These are phyloP conservation scores for Cryptosporidium baileyi DNA, from an alignment of 169 alveolate species.

Conservation along the genomic window DNA sequence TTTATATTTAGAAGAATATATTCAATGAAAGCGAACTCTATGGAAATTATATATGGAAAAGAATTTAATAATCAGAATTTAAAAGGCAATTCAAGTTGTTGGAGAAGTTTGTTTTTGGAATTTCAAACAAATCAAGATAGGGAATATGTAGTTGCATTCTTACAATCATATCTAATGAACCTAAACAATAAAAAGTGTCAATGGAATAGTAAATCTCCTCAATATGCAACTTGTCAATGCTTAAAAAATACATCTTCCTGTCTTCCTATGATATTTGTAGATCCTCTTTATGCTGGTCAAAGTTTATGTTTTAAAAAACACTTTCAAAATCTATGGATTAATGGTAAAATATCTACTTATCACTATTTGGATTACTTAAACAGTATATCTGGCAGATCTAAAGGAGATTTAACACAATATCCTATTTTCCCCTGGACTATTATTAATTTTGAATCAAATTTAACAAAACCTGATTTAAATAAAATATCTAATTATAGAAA, in stretches of 20 bases:
- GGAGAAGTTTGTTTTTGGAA: constrained; percentile 80
- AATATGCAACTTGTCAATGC: constrained; percentile 46
- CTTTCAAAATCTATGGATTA: constrained; percentile 85
- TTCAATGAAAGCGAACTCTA: constrained; percentile 80
- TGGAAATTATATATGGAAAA: constrained; percentile 83
- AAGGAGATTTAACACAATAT: constrained; percentile 93
- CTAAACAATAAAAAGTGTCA: constrained; percentile 4
- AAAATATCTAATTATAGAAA: constrained; percentile 81
- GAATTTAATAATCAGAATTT: constrained; percentile 26
- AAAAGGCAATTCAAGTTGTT: constrained; percentile 38
- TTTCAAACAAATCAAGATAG: constrained; percentile 77
- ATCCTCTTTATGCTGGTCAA: constrained; percentile 60
- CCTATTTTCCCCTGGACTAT: constrained; percentile 98
- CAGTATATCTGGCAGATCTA: constrained; percentile 90
- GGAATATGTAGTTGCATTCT: constrained; percentile 76
- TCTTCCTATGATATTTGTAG: constrained; percentile 51
- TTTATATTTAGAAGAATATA: constrained; percentile 81
- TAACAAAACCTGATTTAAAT: neutral
- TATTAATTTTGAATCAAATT: constrained; percentile 80
- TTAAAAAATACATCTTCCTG: constrained; percentile 9
- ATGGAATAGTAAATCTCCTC: neutral
- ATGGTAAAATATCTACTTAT: constrained; percentile 91
- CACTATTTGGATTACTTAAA: constrained; percentile 92
- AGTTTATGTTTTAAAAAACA: constrained; percentile 74
- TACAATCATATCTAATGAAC: constrained; percentile 76